A percentile compares a stretch with the other conserved stretches of the same genome.
phyloP scores from a whole-genome alignment of 352 stramenopile species.

The Phytopythium helicoides region DNA sequence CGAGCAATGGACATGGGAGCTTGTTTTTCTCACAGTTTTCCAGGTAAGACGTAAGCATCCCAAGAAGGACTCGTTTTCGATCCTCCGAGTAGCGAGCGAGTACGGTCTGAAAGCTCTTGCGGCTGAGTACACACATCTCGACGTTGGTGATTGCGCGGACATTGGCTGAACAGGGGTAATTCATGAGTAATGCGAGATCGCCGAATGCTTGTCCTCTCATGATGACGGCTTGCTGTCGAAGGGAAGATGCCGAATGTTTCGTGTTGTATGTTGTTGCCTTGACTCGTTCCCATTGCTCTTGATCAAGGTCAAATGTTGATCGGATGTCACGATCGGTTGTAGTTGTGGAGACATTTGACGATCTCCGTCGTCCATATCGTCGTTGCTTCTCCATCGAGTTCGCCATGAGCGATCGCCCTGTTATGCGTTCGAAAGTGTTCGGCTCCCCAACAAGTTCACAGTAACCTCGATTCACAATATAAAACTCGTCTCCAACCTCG shows the following conservation, averaged over 20 bases:
- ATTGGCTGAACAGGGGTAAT: conserved; percentile 42
- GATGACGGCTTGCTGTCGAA: background rate
- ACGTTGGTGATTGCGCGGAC: conserved; percentile 45
- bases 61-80: conserved; percentile 22
- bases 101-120: conserved; percentile 35
- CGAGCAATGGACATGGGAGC: conserved; percentile 18
- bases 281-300: background rate
- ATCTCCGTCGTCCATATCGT: background rate
- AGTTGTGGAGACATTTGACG: background rate
- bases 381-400: background rate
- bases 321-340: background rate
- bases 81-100: conserved; percentile 32
- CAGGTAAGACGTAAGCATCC: conserved; percentile 31
- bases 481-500: conserved; percentile 61
- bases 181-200: conserved; percentile 52
- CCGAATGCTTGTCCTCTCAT: conserved; percentile 39
- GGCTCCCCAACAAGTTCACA: conserved; percentile 35
- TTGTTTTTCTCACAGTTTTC: conserved; percentile 21
- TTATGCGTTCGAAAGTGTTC: conserved; percentile 30
- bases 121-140: conserved; percentile 47
- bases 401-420: background rate
- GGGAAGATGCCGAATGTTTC: background rate
- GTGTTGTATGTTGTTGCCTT: background rate
- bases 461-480: conserved; percentile 63
- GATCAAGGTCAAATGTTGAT: background rate